Base-by-base conservation (phyloP, 495 filamentous ascomycete species). In the Neurospora cerealis region DNA sequence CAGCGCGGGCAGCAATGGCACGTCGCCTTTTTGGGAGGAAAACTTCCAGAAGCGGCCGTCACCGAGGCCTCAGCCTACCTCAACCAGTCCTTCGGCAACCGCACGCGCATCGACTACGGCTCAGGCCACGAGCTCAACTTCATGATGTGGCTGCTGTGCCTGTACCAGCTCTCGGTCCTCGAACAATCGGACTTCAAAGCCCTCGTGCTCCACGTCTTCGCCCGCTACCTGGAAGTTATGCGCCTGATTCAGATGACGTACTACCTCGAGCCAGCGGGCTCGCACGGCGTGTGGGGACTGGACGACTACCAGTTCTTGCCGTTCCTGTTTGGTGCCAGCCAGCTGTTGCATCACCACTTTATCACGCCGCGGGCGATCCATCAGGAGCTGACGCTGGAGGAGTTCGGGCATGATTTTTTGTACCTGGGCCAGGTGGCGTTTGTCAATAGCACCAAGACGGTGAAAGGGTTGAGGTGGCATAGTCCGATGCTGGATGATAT, bases 401-500 rank as follows among this genome's bases (percentile, higher is more conserved):
- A 98, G 77, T 93, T 93, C 74, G 90, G 89, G 4, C 83, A 87
- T 73, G 92, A 94, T 69, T 97, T 91, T 78, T 81, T 98, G 71
- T 99, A 99, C 78, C 87, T 98, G 2, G 91, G 93, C 71, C 95
- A 98, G 82, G 93, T 99, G 38, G 87, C 89, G 38, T 98, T 96
- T 83, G 95, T 98, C 69, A 97, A 97, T 81, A 92, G 90, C 76
- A 95, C 96, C 70, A 99, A 99, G 87, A 97, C 93, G 2, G 96
- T 98, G 54, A 93, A 96, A 75, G 95, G 95, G 11, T 84, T 99
- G 75, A 88, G 96, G 66, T 99, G 96, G 96, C 96, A 98, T 79
- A 95, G 92, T 76, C 96, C 96, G 2, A 98, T 99, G 96, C 87
- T 99, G 41, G 96, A 99, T 79, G 96, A 99, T 79, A 98, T 99